Conservation (phyloP, 306 rosid genomes). For the Glycyrrhiza uralensis region DNA sequence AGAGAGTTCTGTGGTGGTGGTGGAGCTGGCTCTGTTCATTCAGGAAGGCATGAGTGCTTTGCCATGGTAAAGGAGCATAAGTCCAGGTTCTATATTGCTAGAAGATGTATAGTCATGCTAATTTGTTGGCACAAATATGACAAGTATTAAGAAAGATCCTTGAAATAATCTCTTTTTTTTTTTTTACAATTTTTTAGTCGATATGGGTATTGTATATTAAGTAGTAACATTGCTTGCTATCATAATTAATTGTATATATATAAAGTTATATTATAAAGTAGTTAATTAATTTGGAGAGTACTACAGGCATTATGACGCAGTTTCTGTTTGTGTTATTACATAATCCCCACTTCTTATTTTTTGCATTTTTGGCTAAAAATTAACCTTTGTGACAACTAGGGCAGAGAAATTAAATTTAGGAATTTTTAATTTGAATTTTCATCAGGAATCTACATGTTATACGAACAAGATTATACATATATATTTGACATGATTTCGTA, state of each 20-base stretch:
- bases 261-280: background rate
- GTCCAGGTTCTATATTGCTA: slow-evolving; percentile 44
- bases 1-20: background rate
- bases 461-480: background rate
- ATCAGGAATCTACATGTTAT: background rate
- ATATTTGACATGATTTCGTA: background rate
- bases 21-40: background rate
- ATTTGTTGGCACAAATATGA: slow-evolving; percentile 44
- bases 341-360: background rate
- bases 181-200: too few relatives aligned
- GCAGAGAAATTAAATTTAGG: background rate
- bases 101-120: slow-evolving; percentile 34
- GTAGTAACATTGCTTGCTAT: background rate
- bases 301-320: background rate
- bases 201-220: background rate
- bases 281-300: background rate
- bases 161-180: background rate
- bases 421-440: background rate
- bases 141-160: slow-evolving; percentile 16
- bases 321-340: background rate
- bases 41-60: slow-evolving; percentile 29
- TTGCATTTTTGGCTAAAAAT: background rate
- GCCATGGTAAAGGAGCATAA: slow-evolving; percentile 28
- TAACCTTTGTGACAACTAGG: background rate
- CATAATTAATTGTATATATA: background rate